These are phyloP conservation scores for Epichloe sp. DNA, from an alignment of 2,329 filamentous ascomycete genomes.

Conservation along the genomic window DNA sequence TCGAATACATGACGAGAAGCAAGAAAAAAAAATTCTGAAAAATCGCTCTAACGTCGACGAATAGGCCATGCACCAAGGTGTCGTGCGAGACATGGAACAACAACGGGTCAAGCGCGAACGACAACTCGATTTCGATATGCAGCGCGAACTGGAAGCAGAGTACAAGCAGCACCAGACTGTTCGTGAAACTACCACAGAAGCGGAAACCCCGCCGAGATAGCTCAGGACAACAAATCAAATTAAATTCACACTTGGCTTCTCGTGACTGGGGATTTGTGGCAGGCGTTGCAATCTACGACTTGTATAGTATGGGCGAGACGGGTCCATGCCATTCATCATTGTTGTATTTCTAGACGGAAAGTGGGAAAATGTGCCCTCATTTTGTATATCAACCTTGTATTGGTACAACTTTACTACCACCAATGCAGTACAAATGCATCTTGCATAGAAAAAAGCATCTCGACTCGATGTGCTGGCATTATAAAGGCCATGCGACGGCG, in stretches of 20 bases:
- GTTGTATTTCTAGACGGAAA: background rate
- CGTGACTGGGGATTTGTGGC: no score
- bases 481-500: background rate
- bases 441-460: background rate
- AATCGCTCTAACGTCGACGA: background rate
- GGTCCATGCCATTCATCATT: background rate
- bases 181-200: slow-evolving; percentile 23
- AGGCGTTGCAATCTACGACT: background rate
- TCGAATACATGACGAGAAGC: background rate
- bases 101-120: slow-evolving; percentile 82
- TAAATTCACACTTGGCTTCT: no score
- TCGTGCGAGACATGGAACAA: slow-evolving; percentile 88
- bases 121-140: slow-evolving; percentile 89
- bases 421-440: background rate
- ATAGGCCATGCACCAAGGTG: slow-evolving; percentile 90
- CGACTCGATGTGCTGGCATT: background rate
- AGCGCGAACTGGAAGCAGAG: slow-evolving; percentile 70
- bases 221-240: background rate
- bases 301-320: background rate
- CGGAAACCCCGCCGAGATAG: slow-evolving; percentile 13
- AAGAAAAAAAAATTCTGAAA: background rate
- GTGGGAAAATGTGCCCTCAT: background rate
- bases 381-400: slow-evolving; percentile 1
- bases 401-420: slow-evolving; percentile 2
- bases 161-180: slow-evolving; percentile 84